Evolutionary conservation across 2,329 filamentous ascomycete species (phyloP), one percentile per base, ranked within the genome.

Genomic region (Exophiala alcalophila): DNA sequence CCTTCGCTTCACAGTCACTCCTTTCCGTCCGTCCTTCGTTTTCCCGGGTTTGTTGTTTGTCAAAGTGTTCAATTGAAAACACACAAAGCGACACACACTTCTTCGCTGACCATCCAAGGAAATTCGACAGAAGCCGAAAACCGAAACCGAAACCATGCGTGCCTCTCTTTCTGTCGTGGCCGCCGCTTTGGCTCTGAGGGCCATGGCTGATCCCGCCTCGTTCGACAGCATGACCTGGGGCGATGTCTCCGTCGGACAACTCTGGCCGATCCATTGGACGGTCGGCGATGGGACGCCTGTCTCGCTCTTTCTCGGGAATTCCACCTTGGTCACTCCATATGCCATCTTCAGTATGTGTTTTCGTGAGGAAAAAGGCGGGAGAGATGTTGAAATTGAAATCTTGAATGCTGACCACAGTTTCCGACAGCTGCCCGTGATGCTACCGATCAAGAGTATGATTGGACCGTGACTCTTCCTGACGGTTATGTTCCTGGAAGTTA

Each of bases 331-430:
- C 9, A 36, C 24, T 20, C n/a, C n/a, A n/a, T n/a, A n/a, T n/a
- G 23, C 44, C 16, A 34, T 55, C 25, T 50, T 50, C 40, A 43
- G 52, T 55, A 46, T 26, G 43, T n/a, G n/a, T n/a, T n/a, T n/a
- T 50, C 32, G 28, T 27, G 14, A 16, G 6, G 18, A 27, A 14
- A 12, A 29, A 31, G 10, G 16, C n/a, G 8, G 5, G n/a, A 16
- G 8, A 20, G 24, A 11, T 37, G 14, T 30, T 15, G 25, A 35
- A 15, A 12, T 16, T 31, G 41, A 20, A 2, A 10, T 4, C 30
- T 12, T 18, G 9, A 30, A 15, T 24, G 24, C 23, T 10, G 20
- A 14, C n/a, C 16, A 9, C 32, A n/a, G n/a, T 9, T 12, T 19
- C 28, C 33, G 20, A 40, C 37, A 10, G 21, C 12, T 15, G 8